phyloP scores from a whole-genome alignment of 208 protist species.

The Wallacemonas sp. region DNA sequence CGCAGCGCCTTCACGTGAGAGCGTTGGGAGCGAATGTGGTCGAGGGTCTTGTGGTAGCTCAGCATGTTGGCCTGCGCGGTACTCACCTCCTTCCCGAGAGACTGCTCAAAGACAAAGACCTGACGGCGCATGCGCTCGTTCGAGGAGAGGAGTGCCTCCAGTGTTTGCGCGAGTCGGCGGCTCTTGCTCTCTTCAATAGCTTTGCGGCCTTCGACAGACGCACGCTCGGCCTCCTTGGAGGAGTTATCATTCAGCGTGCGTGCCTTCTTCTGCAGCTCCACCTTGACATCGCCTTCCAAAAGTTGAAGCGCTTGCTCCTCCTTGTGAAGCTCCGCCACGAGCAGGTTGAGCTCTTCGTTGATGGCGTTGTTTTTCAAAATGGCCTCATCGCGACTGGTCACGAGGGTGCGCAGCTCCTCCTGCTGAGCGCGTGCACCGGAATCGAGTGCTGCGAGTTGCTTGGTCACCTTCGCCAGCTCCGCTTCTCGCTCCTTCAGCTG shows the following conservation, averaged over 20 bases:
- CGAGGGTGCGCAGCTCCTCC: constrained; percentile 44
- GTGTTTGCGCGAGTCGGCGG: constrained; percentile 87
- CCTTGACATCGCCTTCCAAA: constrained; percentile 57
- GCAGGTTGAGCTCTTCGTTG: constrained; percentile 50
- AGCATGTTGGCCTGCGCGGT: constrained; percentile 75
- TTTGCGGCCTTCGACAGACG: constrained; percentile 68
- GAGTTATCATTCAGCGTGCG: constrained; percentile 67
- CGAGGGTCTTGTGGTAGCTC: constrained; percentile 91
- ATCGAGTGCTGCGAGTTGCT: constrained; percentile 32
- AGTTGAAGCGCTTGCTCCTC: constrained; percentile 72
- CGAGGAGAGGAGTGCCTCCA: constrained; percentile 83
- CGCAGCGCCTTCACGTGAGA: constrained; percentile 85
- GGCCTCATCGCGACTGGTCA: constrained; percentile 49
- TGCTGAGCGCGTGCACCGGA: constrained; percentile 61
- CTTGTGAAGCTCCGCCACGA: constrained; percentile 47
- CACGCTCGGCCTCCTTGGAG: constrained; percentile 46
- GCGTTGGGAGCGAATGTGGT: constrained; percentile 91
- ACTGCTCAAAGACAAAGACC: constrained; percentile 93
- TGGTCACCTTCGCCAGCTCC: constrained; percentile 54
- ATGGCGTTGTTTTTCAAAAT: constrained; percentile 49
- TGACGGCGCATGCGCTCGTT: constrained; percentile 90
- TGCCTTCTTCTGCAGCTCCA: constrained; percentile 70
- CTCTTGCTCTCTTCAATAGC: constrained; percentile 87
- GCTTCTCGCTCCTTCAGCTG: constrained; percentile 76
- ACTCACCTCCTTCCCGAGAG: constrained; percentile 74